These are phyloP conservation scores for Serendipita sp. DNA, from an alignment of 768 basidiomycete genomes.

Conservation along the genomic window DNA sequence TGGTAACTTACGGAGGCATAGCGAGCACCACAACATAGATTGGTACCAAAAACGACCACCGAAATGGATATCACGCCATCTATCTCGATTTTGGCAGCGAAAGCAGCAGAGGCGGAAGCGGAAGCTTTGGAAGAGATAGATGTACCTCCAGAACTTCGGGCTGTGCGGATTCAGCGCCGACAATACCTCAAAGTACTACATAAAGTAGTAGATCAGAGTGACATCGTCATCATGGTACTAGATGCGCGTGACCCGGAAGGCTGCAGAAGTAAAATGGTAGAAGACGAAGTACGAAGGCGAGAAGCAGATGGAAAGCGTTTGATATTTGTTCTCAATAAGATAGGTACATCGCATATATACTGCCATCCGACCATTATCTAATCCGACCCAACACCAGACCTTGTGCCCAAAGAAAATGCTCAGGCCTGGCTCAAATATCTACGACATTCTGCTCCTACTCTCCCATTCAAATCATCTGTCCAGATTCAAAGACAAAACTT, in stretches of 20 bases:
- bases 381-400: conserved; percentile 32
- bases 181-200: conserved; percentile 67
- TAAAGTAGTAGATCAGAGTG: conserved; percentile 86
- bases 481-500: conserved; percentile 69
- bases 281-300: conserved; percentile 77
- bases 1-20: not conserved
- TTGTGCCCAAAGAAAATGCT: conserved; percentile 76
- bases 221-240: conserved; percentile 76
- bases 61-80: conserved; percentile 6
- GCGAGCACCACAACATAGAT: not conserved
- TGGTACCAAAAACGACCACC: not conserved
- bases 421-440: conserved; percentile 81
- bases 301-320: conserved; percentile 83
- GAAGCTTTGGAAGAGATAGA: conserved; percentile 8
- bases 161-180: conserved; percentile 22
- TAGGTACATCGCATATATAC: conserved; percentile 38
- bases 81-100: conserved; percentile 17
- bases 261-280: conserved; percentile 77
- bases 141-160: not conserved
- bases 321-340: conserved; percentile 91
- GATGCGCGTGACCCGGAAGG: conserved; percentile 95
- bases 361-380: not conserved
- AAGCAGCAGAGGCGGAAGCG: conserved; percentile 21
- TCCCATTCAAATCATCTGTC: conserved; percentile 76
- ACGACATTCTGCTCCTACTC: conserved; percentile 80